These are phyloP conservation scores for Psilocybe sp. DNA, from an alignment of 768 basidiomycete species.

Conservation along the genomic window DNA sequence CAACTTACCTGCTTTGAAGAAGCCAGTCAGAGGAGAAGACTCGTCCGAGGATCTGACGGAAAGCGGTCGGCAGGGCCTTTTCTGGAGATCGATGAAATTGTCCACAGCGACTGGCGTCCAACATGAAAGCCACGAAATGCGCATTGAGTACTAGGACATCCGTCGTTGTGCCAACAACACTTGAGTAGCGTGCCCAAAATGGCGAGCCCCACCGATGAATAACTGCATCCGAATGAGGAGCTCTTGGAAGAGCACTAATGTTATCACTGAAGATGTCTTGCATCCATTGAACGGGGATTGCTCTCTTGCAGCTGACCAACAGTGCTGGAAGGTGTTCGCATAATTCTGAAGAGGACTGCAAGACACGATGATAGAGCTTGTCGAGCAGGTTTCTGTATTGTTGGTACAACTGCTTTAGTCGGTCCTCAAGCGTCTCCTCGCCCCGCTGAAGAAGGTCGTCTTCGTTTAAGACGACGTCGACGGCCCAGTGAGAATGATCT, in stretches of 20 bases:
- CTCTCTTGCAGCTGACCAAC: too few relatives aligned
- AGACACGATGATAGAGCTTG: too few relatives aligned
- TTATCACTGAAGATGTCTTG: too few relatives aligned
- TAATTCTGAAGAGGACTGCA: too few relatives aligned
- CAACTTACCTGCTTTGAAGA: conserved; percentile 5
- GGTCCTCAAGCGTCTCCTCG: not conserved
- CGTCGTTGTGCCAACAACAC: not conserved
- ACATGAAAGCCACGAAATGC: conserved; percentile 10
- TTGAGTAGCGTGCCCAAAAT: conserved; percentile 3
- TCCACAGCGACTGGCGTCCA: conserved; percentile 3
- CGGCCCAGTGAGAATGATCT: conserved; percentile 15
- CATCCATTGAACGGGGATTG: too few relatives aligned
- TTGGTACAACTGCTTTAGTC: too few relatives aligned
- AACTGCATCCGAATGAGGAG: not conserved
- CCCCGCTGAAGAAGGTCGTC: not conserved
- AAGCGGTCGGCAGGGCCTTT: conserved; percentile 4
- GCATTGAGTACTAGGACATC: conserved; percentile 11
- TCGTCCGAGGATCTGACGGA: conserved; percentile 4
- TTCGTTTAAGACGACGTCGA: conserved; percentile 1
- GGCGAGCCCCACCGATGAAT: conserved; percentile 9
- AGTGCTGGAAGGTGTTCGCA: too few relatives aligned
- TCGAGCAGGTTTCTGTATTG: too few relatives aligned
- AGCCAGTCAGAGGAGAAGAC: conserved; percentile 11
- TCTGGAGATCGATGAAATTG: conserved; percentile 1
- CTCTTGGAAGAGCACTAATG: too few relatives aligned